phyloP scores from a whole-genome alignment of 129 eudicot species.

The Ambrosia trifida region DNA sequence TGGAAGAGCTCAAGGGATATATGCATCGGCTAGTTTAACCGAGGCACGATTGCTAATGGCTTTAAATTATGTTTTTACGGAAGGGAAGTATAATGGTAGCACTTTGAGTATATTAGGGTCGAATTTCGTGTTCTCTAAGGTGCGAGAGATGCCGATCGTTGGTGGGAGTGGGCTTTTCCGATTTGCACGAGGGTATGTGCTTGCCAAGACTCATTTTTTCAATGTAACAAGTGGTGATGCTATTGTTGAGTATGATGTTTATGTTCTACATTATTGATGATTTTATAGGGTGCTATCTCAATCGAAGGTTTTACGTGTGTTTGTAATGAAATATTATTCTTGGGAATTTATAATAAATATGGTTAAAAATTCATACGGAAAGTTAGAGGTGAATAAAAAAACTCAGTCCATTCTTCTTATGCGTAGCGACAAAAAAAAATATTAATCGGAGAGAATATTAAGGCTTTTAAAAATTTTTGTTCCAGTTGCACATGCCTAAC shows the following conservation, averaged over 20 bases:
- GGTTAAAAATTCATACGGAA: too few relatives aligned
- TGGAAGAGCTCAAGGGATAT: constrained; percentile 36
- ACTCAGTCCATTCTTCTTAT: too few relatives aligned
- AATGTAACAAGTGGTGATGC: constrained; percentile 14
- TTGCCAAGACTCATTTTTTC: constrained; percentile 19
- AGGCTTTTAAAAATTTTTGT: too few relatives aligned
- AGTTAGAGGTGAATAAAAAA: too few relatives aligned
- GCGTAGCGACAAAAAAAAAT: too few relatives aligned
- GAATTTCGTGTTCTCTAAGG: not conserved
- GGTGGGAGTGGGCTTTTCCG: constrained; percentile 32
- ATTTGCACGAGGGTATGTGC: constrained; percentile 33
- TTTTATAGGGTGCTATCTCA: too few relatives aligned
- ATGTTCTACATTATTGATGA: not conserved
- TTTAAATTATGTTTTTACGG: constrained; percentile 21
- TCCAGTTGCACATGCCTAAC: not conserved
- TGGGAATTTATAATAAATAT: too few relatives aligned
- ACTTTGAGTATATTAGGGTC: constrained; percentile 32
- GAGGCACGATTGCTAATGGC: not conserved
- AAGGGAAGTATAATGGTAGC: constrained; percentile 36
- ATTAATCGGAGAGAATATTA: too few relatives aligned
- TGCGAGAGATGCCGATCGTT: constrained; percentile 31
- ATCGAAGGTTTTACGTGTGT: too few relatives aligned
- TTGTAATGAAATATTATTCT: too few relatives aligned
- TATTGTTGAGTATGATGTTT: constrained; percentile 31
- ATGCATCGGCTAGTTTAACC: constrained; percentile 10